Conservation (phyloP, 2,329 filamentous ascomycete genomes). For the Boeremia exigua region DNA sequence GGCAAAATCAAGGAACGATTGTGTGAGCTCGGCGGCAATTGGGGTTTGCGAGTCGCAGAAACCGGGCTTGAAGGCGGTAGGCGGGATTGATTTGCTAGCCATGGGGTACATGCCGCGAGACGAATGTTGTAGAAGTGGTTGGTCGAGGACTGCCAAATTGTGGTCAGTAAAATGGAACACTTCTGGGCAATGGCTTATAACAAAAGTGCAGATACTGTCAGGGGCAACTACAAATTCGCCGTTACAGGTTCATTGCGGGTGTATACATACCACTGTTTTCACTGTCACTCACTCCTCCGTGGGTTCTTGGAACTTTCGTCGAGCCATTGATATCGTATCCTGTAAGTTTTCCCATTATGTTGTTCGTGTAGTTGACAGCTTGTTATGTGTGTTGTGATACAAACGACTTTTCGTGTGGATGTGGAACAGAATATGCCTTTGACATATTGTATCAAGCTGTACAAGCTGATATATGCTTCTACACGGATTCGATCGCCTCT, state of each 20-base stretch:
- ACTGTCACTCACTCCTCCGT: slow-evolving; percentile 11
- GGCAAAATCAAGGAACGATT: slow-evolving; percentile 21
- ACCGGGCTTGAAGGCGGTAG: slow-evolving; percentile 16
- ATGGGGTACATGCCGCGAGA: slow-evolving; percentile 21
- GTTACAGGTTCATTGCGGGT: too few species aligned
- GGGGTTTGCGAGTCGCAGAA: slow-evolving; percentile 20
- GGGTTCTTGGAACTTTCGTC: slow-evolving; percentile 9
- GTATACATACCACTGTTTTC: slow-evolving; percentile 13
- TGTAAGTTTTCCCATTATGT: slow-evolving; percentile 11
- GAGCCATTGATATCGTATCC: slow-evolving; percentile 12
- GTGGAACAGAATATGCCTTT: too few species aligned
- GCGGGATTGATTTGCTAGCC: slow-evolving; percentile 19
- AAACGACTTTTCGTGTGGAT: neutral
- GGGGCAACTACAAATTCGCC: too few species aligned
- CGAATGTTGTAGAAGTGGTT: slow-evolving; percentile 21
- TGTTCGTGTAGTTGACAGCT: neutral
- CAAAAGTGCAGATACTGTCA: neutral
- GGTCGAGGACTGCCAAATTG: slow-evolving; percentile 10
- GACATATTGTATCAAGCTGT: neutral
- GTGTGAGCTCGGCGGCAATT: slow-evolving; percentile 17
- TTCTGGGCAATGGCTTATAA: too few species aligned
- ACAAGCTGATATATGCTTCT: neutral
- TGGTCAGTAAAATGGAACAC: too few species aligned
- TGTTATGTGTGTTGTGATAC: neutral
- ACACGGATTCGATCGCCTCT: neutral